A percentile compares a stretch with the other conserved stretches of the same genome.
Evolutionary conservation across 73 alveolate genomes (phyloP).

Genomic region (Blepharisma japonicum): DNA sequence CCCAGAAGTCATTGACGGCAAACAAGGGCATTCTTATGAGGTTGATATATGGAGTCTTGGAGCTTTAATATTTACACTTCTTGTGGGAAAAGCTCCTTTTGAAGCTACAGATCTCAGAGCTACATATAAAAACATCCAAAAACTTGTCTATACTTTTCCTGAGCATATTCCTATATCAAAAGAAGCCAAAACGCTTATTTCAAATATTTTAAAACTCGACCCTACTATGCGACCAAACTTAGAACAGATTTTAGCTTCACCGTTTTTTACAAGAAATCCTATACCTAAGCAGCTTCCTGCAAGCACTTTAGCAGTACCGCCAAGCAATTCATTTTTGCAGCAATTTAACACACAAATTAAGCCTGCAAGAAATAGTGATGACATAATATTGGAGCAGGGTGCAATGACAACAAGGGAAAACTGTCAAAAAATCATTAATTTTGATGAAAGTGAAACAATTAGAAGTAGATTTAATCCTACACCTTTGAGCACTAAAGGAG

Average conservation of each 20-base stretch:
- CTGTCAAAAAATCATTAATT: no score
- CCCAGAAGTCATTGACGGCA: conserved; percentile 43
- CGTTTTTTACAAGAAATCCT: conserved; percentile 53
- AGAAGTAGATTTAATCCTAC: no score
- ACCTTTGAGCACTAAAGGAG: no score
- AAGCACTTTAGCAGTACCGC: conserved; percentile 91
- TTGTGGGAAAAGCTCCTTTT: conserved; percentile 66
- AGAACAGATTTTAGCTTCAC: conserved; percentile 49
- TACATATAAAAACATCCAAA: conserved; percentile 46
- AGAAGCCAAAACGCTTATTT: conserved; percentile 82
- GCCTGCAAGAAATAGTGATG: no score
- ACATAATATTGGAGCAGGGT: no score
- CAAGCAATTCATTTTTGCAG: conserved; percentile 80
- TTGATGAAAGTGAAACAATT: no score
- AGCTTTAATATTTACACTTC: conserved; percentile 52
- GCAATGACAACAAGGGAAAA: no score
- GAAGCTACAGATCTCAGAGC: conserved; percentile 47
- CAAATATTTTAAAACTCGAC: conserved; percentile 73
- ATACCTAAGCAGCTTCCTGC: conserved; percentile 94
- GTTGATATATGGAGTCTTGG: conserved; percentile 72
- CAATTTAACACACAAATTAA: conserved; percentile 36
- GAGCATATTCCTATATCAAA: conserved; percentile 80
- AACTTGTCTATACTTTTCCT: conserved; percentile 44
- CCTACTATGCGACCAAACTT: conserved; percentile 60
- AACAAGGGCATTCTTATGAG: conserved; percentile 58